Evolutionary conservation across 2,329 filamentous ascomycete species (phyloP).

Genomic region (Diaporthe nobilis): DNA sequence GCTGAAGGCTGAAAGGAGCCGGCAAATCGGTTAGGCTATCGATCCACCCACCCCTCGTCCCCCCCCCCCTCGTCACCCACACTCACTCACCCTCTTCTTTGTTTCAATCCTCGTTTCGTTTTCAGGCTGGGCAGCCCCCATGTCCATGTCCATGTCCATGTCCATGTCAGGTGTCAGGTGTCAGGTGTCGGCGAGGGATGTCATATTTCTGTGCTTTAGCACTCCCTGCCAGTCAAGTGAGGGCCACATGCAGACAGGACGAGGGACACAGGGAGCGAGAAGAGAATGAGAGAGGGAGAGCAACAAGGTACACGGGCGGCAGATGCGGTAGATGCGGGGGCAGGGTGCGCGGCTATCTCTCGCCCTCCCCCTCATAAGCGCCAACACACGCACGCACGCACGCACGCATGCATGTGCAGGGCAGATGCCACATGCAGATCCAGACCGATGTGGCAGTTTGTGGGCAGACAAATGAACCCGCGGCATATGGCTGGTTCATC

Average conservation of each 20-base stretch:
- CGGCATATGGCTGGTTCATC: slow-evolving; percentile 7
- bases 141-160: not conserved
- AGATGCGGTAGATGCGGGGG: slow-evolving; percentile 5
- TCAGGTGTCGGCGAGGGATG: not conserved
- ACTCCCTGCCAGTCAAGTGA: not conserved
- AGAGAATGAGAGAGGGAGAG: not conserved
- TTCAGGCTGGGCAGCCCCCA: slow-evolving; percentile 1
- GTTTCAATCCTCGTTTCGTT: slow-evolving; percentile 32
- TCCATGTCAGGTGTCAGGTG: too few species aligned
- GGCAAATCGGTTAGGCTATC: slow-evolving; percentile 25
- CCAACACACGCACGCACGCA: slow-evolving; percentile 3
- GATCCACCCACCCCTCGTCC: not conserved
- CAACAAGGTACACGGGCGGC: not conserved
- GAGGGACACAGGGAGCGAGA: not conserved
- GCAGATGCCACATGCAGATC: slow-evolving; percentile 6
- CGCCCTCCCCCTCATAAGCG: slow-evolving; percentile 17
- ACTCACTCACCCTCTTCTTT: not conserved
- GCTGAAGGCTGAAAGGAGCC: slow-evolving; percentile 28
- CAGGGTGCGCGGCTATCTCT: slow-evolving; percentile 24
- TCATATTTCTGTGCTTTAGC: not conserved
- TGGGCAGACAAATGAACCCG: not conserved
- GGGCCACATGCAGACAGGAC: not conserved
- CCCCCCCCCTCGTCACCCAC: not conserved
- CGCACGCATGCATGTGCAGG: not conserved
- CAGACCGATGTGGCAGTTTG: slow-evolving; percentile 14